Evolutionary conservation across 352 stramenopile genomes (phyloP).

Genomic region (Phytophthora tentaculata): DNA sequence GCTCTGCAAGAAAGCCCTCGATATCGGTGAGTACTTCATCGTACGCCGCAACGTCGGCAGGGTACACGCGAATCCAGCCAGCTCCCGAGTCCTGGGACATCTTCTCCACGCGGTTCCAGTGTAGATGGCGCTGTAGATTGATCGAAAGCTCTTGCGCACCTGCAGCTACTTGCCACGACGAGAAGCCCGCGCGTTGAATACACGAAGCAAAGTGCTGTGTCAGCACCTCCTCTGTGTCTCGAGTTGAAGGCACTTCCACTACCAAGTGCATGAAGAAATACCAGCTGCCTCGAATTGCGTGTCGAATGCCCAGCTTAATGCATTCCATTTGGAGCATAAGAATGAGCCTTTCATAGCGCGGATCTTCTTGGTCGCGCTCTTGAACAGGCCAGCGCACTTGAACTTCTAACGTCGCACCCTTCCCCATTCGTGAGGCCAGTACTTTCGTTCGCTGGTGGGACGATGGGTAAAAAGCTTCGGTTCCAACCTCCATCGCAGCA

Average conservation of each 20-base stretch:
- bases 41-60: constrained; percentile 74
- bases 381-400: constrained; percentile 89
- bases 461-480: constrained; percentile 88
- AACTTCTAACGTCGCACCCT: constrained; percentile 81
- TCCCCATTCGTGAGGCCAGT: constrained; percentile 84
- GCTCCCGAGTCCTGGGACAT: constrained; percentile 88
- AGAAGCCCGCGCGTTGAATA: constrained; percentile 85
- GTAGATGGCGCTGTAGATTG: constrained; percentile 85
- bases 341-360: constrained; percentile 85
- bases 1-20: constrained; percentile 68
- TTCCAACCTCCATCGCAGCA: constrained; percentile 83
- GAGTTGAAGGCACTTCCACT: constrained; percentile 60
- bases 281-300: constrained; percentile 82
- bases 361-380: constrained; percentile 87
- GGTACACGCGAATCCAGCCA: constrained; percentile 89
- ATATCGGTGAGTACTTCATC: constrained; percentile 80
- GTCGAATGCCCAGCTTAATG: constrained; percentile 70
- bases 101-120: constrained; percentile 90
- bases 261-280: constrained; percentile 88
- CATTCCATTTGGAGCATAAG: constrained; percentile 90
- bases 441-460: constrained; percentile 84
- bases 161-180: constrained; percentile 83
- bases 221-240: constrained; percentile 66
- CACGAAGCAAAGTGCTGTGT: constrained; percentile 74
- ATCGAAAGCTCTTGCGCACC: constrained; percentile 89